Base-by-base conservation (phyloP, 2,329 filamentous ascomycete genomes). In the Boeremia exigua region DNA sequence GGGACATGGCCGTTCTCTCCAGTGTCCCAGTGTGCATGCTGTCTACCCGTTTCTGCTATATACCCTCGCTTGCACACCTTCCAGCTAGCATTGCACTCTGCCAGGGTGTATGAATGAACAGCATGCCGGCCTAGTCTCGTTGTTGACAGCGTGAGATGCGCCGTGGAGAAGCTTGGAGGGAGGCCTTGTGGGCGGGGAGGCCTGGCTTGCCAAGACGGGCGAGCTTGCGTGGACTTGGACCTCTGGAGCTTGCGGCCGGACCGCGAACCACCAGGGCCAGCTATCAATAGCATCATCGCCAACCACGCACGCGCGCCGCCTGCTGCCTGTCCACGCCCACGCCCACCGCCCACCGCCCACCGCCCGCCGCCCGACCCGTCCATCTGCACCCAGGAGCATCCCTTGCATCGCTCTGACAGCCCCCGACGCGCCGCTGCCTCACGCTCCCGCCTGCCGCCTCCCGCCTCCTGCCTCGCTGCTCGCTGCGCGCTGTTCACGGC, bases 201-300 rank as follows among this genome's bases (percentile, higher is more conserved):
- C 19, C 5, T 23, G 19, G 19, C 19, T 23, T 23, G 51, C 51
- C 51, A 54, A 48, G 51, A 12, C 44, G 37, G 44, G 42, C 19
- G 17, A 15, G 15, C 7, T 15, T 23, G 19, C 19, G 19, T 5
- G 19, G 19, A 23, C 19, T n/a, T n/a, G n/a, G n/a, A n/a, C n/a
- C n/a, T 23, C 19, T 23, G 33, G 38, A 54, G 39, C 51, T 46
- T 10, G 32, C 46, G 52, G 25, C 6, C 15, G 39, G 14, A 27
- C 14, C 39, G 14, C 25, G 45, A 49, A 34, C 39, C 45, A 27
- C 38, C 39, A 34, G 19, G 29, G 36, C 17, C 51, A 59, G 56
- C 59, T 61, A 62, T 55, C 54, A 57, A 57, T 55, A 62, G 56
- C 55, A 61, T 37, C 55, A 61, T 37, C 47, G 49, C 48, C 39